Evolutionary conservation across 345 rosid genomes (phyloP).

Genomic region (Melaleuca quinquenervia): DNA sequence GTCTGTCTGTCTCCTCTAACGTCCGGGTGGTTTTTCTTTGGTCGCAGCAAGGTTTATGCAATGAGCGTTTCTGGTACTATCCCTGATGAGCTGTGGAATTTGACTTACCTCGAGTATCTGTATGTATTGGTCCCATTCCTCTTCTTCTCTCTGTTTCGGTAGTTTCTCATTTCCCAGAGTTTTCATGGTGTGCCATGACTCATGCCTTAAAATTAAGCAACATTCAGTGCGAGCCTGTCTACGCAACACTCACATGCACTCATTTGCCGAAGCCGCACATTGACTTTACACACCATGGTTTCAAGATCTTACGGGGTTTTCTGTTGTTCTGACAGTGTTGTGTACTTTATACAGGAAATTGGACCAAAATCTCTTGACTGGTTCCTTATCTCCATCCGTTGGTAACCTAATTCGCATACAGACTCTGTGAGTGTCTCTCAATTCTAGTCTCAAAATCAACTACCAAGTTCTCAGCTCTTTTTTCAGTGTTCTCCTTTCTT

Average conservation of each 20-base stretch:
- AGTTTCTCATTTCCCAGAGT: not conserved
- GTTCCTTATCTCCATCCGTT: slow-evolving; percentile 35
- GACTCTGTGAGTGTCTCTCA: slow-evolving; percentile 29
- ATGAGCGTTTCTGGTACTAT: slow-evolving; percentile 17
- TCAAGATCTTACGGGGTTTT: not conserved
- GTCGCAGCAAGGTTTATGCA: slow-evolving; percentile 21
- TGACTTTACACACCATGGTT: not conserved
- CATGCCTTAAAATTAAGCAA: not conserved
- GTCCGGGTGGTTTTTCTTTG: not conserved
- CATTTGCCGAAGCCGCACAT: not conserved
- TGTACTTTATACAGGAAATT: slow-evolving; percentile 19
- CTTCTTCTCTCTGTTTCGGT: not conserved
- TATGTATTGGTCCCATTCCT: not conserved
- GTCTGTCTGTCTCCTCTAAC: not conserved
- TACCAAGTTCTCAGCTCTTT: not conserved
- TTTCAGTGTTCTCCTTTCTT: accelerated
- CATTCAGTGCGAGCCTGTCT: accelerated
- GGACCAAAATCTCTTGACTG: slow-evolving; percentile 31
- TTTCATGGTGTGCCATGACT: not conserved
- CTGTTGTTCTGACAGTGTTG: slow-evolving; percentile 20
- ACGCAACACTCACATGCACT: not conserved
- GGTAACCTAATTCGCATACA: slow-evolving; percentile 37
- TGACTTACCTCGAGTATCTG: slow-evolving; percentile 32
- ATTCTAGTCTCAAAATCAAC: slow-evolving; percentile 8
- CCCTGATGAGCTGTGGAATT: slow-evolving; percentile 45